Base-by-base conservation (phyloP, 768 basidiomycete genomes). In the Bullera alba region DNA sequence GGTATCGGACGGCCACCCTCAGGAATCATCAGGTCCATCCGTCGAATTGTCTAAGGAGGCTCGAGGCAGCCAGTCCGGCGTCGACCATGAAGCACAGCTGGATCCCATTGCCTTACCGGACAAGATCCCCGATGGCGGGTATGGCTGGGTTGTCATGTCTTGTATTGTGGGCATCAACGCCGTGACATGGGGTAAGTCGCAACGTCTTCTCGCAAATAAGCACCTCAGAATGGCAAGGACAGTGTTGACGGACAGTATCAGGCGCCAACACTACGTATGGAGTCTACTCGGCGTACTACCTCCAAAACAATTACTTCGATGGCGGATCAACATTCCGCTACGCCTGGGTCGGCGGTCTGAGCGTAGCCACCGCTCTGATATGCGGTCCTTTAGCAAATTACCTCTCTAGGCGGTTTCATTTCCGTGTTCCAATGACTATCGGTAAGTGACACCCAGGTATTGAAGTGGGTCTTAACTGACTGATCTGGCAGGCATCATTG, bases 61-160 rank as follows among this genome's bases (percentile, higher is more conserved):
- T n/a, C n/a, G n/a, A n/a, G n/a, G n/a, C n/a, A n/a, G n/a, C n/a
- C n/a, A n/a, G n/a, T n/a, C n/a, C n/a, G n/a, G n/a, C n/a, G n/a
- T n/a, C n/a, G n/a, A n/a, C n/a, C n/a, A n/a, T n/a, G n/a, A n/a
- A n/a, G n/a, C n/a, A n/a, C n/a, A n/a, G n/a, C n/a, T n/a, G n/a
- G n/a, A n/a, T n/a, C n/a, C n/a, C n/a, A n/a, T n/a, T n/a, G n/a
- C n/a, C n/a, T n/a, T n/a, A n/a, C n/a, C n/a, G 37, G 37, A 39
- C 19, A 39, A 10, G 19, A 50, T 50, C 7, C 71, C 71, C 4
- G 71, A 73, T 52, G 71, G 71, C 22, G 71, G 71, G n/a, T 73
- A 71, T 52, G 71, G 71, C 4, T 73, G 72, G 72, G 69, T 73
- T 34, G 55, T 73, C 22, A 60, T 60, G 5, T 50, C 43, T 1